Conservation (phyloP, 139 green algal genomes). For the Yamagishiella unicocca region DNA sequence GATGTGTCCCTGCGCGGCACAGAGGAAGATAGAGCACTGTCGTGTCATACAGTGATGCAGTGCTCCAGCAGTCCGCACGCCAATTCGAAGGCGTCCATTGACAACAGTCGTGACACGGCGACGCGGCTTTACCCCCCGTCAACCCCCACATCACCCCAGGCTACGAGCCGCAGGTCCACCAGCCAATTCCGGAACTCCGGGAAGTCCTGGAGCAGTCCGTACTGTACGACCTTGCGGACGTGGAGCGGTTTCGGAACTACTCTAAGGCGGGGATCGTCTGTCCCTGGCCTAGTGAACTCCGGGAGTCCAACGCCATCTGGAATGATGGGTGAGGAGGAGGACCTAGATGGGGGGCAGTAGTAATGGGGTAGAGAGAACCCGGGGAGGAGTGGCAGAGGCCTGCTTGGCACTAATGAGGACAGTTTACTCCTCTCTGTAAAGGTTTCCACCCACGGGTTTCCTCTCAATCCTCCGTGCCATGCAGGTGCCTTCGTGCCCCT, state of each 20-base stretch:
- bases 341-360: neutral
- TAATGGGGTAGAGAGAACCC: neutral
- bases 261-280: neutral
- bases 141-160: neutral
- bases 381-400: too few relatives aligned
- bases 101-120: too few relatives aligned
- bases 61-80: too few relatives aligned
- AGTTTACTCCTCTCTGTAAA: too few relatives aligned
- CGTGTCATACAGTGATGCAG: too few relatives aligned
- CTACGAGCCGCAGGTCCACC: neutral
- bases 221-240: conserved; percentile 19
- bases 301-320: neutral
- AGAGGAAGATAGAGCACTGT: too few relatives aligned
- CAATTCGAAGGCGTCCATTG: too few relatives aligned
- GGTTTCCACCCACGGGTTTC: too few relatives aligned
- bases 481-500: conserved; percentile 7
- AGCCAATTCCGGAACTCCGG: neutral
- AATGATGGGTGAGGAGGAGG: neutral
- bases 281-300: conserved; percentile 25
- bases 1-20: too few relatives aligned
- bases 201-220: neutral
- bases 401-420: too few relatives aligned
- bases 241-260: neutral
- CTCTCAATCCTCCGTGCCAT: neutral
- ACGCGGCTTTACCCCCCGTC: too few relatives aligned